These are phyloP conservation scores for Fusarium sp. DNA, from an alignment of 2,329 filamentous ascomycete genomes.

Conservation along the genomic window DNA sequence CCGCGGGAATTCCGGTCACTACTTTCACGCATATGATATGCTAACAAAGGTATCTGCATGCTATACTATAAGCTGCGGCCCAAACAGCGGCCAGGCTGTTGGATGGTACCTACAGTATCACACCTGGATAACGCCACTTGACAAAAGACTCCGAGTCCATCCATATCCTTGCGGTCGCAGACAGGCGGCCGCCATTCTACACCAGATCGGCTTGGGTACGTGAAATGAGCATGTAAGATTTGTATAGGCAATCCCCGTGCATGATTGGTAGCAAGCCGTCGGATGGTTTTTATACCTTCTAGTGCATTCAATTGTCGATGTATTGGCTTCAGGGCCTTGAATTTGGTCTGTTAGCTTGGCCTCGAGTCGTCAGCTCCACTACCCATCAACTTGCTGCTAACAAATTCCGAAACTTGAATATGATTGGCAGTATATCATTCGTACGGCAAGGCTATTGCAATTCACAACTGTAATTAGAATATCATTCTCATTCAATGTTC, in stretches of 20 bases:
- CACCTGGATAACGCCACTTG: constrained; percentile 42
- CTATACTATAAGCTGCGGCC: constrained; percentile 45
- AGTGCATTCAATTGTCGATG: not conserved
- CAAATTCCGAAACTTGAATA: no score
- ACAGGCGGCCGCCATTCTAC: constrained; percentile 23
- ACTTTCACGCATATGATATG: constrained; percentile 32
- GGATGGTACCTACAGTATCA: constrained; percentile 32
- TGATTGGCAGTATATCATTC: no score
- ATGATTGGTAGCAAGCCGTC: constrained; percentile 9
- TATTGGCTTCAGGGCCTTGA: not conserved
- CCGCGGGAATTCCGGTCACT: constrained; percentile 35
- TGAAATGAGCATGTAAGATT: constrained; percentile 26
- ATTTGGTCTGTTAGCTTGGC: not conserved
- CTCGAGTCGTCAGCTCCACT: not conserved
- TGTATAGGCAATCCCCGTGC: not conserved
- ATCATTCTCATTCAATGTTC: not conserved
- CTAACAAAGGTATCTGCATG: constrained; percentile 28
- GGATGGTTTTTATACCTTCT: not conserved
- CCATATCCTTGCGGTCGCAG: constrained; percentile 22
- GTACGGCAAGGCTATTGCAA: no score
- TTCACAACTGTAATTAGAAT: constrained; percentile 1
- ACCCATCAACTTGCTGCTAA: no score
- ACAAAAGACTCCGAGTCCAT: constrained; percentile 29
- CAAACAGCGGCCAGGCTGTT: constrained; percentile 46
- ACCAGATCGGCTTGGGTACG: constrained; percentile 18